Evolutionary conservation across 441 rosid genomes (phyloP).

Genomic region (Erodium moschatum): DNA sequence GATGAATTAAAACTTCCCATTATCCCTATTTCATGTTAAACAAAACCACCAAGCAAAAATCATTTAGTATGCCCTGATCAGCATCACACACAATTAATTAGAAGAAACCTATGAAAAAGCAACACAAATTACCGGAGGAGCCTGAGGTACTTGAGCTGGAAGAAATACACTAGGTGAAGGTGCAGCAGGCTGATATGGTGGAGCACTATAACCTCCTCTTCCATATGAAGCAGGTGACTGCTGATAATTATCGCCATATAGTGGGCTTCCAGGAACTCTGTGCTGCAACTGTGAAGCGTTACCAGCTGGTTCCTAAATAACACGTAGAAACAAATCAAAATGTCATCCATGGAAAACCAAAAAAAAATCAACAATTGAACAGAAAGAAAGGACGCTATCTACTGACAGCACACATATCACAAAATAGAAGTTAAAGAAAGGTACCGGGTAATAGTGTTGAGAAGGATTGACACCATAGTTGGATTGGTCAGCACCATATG

Average conservation of each 20-base stretch:
- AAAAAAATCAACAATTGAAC: background rate
- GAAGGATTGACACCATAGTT: slow-evolving; percentile 29
- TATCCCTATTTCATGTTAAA: no score
- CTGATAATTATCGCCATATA: slow-evolving; percentile 52
- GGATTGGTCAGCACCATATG: slow-evolving; percentile 29
- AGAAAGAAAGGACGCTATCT: background rate
- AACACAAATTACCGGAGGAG: slow-evolving; percentile 43
- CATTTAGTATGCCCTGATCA: background rate
- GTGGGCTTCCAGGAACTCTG: slow-evolving; percentile 36
- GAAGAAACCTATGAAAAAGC: background rate
- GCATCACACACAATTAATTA: background rate
- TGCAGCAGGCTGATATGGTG: slow-evolving; percentile 44
- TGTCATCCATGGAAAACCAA: slow-evolving; percentile 16
- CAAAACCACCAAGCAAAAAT: no score
- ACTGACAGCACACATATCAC: background rate
- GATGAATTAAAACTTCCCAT: no score
- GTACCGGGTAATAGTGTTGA: slow-evolving; percentile 55
- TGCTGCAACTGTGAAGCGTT: slow-evolving; percentile 34
- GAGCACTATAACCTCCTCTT: slow-evolving; percentile 37
- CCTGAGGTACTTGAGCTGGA: slow-evolving; percentile 50
- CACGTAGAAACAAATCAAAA: slow-evolving; percentile 9
- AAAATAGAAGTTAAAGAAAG: slow-evolving; percentile 13
- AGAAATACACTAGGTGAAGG: slow-evolving; percentile 41
- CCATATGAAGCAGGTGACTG: slow-evolving; percentile 42
- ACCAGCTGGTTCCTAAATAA: slow-evolving; percentile 31